Evolutionary conservation across 1,139 yeast species (phyloP), one percentile per base, ranked within the genome.

Genomic region (Geotrichum fermentans): DNA sequence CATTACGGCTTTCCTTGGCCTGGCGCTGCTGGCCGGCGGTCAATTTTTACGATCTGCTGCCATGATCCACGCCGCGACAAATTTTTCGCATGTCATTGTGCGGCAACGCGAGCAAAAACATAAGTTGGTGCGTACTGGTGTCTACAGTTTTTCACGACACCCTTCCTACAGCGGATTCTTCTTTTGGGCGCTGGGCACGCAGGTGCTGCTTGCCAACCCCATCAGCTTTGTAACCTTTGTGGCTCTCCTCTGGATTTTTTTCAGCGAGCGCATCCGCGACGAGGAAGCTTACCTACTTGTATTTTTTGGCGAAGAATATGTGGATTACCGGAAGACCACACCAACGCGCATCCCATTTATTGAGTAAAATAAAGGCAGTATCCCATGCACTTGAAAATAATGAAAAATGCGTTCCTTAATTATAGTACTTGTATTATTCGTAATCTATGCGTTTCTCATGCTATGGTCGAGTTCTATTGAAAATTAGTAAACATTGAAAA

Each of bases 81-180:
- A 94, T n/a, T 94, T 92, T 67, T 84, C 88, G 49, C 98, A 94
- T 66, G 69, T 81, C 41, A 76, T 94, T 2, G 89, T 82, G 49
- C 65, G 76, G 4, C 63, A 69, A 26, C 81, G 75, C 51, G 66
- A 70, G 29, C 60, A 67, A 0, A 74, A 75, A 45, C 98, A 92
- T 61, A 67, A 59, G 17, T 71, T 92, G 41, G 81, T 92, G 10
- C 85, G 87, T 0, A 57, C 68, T 6, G 98, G 97, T 0, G 71
- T 92, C 2, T 92, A 92, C 65, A 54, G 72, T 1, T 55, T 68
- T 17, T 68, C 78, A 8, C 74, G 98, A 52, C 98, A 92, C 64
- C 98, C 98, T 10, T 83, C 95, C 45, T 92, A 92, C 66, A 77
- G 81, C 50, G 98, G 97, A 0, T 92, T 85, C 64, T 90, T 82